Conservation (phyloP, 805 yeast genomes). For the Saturnispora sekii region DNA sequence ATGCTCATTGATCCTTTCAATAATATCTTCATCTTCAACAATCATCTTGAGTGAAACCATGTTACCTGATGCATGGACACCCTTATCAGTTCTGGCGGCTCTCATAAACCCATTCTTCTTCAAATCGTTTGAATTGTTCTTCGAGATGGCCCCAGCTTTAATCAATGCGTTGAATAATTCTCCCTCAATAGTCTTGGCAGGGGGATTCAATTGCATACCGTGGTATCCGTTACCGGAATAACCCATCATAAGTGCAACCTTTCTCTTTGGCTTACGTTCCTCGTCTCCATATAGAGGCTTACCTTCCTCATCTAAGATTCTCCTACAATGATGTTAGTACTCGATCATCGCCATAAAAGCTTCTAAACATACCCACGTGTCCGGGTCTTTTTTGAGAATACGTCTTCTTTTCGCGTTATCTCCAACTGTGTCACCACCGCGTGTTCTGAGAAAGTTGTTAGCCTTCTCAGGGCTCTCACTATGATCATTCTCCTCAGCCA, state of each 20-base stretch:
- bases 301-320: slow-evolving; percentile 53
- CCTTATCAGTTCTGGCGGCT: slow-evolving; percentile 87
- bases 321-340: slow-evolving; percentile 9
- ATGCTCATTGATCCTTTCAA: slow-evolving; percentile 58
- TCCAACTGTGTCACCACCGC: slow-evolving; percentile 22
- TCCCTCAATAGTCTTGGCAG: slow-evolving; percentile 81
- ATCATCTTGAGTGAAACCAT: slow-evolving; percentile 77
- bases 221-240: slow-evolving; percentile 96
- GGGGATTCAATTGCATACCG: slow-evolving; percentile 93
- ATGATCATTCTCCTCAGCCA: not conserved
- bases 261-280: slow-evolving; percentile 68
- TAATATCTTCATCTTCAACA: slow-evolving; percentile 68
- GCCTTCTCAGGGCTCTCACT: not conserved
- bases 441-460: slow-evolving; percentile 12
- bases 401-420: slow-evolving; percentile 24
- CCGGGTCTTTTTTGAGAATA: slow-evolving; percentile 24
- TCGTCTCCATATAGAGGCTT: slow-evolving; percentile 45
- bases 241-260: slow-evolving; percentile 85
- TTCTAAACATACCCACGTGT: slow-evolving; percentile 49
- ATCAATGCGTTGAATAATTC: slow-evolving; percentile 77
- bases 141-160: slow-evolving; percentile 79
- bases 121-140: slow-evolving; percentile 78
- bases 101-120: slow-evolving; percentile 82
- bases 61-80: slow-evolving; percentile 97
- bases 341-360: not conserved